Evolutionary conservation across 176 grass and related monocot species (phyloP).

Genomic region (Bromus sterilis): DNA sequence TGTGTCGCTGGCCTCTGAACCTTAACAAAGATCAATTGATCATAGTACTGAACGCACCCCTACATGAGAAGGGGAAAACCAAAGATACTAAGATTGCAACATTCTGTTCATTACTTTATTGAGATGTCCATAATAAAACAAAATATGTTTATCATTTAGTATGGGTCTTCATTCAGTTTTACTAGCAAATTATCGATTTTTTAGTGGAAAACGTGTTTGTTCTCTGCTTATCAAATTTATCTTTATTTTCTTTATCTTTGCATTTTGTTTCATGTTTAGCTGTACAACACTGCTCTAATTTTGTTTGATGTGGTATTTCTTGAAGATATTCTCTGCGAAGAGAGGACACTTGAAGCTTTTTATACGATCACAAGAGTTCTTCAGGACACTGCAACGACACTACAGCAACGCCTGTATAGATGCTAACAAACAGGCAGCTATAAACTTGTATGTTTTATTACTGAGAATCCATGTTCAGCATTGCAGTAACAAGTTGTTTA

Average conservation of each 20-base stretch:
- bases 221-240: background rate
- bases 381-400: conserved; percentile 86
- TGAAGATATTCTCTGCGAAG: conserved; percentile 93
- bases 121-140: background rate
- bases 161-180: background rate
- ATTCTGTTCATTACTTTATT: background rate
- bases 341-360: conserved; percentile 78
- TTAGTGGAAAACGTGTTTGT: background rate
- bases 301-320: conserved; percentile 19
- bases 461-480: background rate
- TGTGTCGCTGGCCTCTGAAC: background rate
- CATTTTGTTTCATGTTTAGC: conserved; percentile 16
- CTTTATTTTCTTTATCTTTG: background rate
- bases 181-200: conserved; percentile 2
- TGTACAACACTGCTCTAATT: conserved; percentile 15
- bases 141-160: background rate
- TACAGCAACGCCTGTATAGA: conserved; percentile 93
- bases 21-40: conserved; percentile 1
- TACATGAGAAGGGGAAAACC: background rate
- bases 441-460: conserved; percentile 81
- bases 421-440: conserved; percentile 87
- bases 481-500: background rate
- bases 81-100: background rate
- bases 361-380: conserved; percentile 79
- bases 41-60: background rate